Evolutionary conservation across 2,329 filamentous ascomycete genomes (phyloP).

Genomic region (Ploettnerulaceae sp.): DNA sequence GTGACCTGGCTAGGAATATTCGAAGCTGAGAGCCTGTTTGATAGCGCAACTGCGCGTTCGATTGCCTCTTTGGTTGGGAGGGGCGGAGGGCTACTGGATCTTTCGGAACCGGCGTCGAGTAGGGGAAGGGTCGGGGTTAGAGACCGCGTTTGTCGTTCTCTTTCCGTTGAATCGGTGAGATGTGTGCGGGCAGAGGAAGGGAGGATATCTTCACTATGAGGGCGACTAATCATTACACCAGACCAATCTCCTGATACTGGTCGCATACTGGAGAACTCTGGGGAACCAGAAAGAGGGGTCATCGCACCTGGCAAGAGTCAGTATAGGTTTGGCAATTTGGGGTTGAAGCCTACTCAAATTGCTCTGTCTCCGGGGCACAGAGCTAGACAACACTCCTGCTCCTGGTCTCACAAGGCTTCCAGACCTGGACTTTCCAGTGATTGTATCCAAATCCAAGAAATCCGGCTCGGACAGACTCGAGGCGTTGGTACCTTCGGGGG

Average conservation of each 20-base stretch:
- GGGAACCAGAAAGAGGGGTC: constrained; percentile 50
- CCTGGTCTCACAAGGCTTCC: constrained; percentile 41
- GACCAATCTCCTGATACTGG: constrained; percentile 50
- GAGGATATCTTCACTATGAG: constrained; percentile 52
- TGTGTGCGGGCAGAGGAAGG: constrained; percentile 41
- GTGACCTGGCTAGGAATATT: constrained; percentile 95
- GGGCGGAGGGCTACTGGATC: constrained; percentile 74
- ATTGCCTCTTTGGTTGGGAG: constrained; percentile 70
- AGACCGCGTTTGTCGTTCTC: constrained; percentile 37
- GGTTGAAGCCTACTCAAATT: constrained; percentile 28
- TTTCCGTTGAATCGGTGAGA: constrained; percentile 28
- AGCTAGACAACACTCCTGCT: constrained; percentile 40
- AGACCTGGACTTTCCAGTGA: constrained; percentile 38
- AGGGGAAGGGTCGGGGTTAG: constrained; percentile 37
- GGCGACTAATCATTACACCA: constrained; percentile 36
- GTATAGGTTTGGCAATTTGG: neutral
- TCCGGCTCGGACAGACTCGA: constrained; percentile 62
- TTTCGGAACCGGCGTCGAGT: constrained; percentile 38
- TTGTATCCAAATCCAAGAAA: constrained; percentile 54
- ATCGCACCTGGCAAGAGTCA: constrained; percentile 33
- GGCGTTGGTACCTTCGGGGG: constrained; percentile 40
- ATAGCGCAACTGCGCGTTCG: constrained; percentile 76
- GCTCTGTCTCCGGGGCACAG: constrained; percentile 30
- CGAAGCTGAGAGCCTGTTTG: constrained; percentile 78
- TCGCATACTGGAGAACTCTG: constrained; percentile 43